Evolutionary conservation across 2,329 filamentous ascomycete species (phyloP).

Genomic region (Mycosphaerella sp.): DNA sequence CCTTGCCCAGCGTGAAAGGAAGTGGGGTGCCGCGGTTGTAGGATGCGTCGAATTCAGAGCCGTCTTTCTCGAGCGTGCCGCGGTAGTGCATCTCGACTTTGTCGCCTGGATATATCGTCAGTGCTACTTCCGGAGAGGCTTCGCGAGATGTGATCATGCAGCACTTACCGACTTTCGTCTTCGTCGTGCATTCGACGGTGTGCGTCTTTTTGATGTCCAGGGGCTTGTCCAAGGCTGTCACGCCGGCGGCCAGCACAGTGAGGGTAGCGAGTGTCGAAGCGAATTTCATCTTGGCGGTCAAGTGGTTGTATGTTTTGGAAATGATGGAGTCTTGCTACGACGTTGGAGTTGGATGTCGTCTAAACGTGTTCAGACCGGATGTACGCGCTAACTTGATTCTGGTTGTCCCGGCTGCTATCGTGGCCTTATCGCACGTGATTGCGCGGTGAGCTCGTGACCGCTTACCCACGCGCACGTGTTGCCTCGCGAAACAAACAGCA

Average conservation of each 20-base stretch:
- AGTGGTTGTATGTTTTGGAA: not conserved
- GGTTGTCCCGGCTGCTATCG: not conserved
- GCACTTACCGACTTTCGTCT: constrained; percentile 46
- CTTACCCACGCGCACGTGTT: too few relatives aligned
- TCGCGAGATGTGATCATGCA: too few relatives aligned
- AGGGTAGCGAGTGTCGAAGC: constrained; percentile 38
- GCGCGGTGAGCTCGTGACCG: not conserved
- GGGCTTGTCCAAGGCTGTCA: constrained; percentile 42
- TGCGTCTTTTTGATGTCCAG: constrained; percentile 73
- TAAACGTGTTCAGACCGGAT: not conserved
- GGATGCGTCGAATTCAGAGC: constrained; percentile 45
- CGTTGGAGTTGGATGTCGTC: not conserved
- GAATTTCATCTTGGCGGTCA: constrained; percentile 38
- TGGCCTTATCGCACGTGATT: not conserved
- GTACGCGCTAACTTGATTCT: not conserved
- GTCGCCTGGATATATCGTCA: constrained; percentile 52
- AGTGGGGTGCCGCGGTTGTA: constrained; percentile 77
- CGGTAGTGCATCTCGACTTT: constrained; percentile 80
- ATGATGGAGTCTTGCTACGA: too few relatives aligned
- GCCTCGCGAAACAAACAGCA: not conserved
- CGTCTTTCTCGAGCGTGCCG: constrained; percentile 67
- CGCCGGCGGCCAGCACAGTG: constrained; percentile 46
- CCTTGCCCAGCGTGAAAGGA: constrained; percentile 70
- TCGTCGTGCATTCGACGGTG: constrained; percentile 59
- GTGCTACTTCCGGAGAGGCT: not conserved